Evolutionary conservation across 2,329 filamentous ascomycete genomes (phyloP).

Genomic region (Calonectria honghensis): DNA sequence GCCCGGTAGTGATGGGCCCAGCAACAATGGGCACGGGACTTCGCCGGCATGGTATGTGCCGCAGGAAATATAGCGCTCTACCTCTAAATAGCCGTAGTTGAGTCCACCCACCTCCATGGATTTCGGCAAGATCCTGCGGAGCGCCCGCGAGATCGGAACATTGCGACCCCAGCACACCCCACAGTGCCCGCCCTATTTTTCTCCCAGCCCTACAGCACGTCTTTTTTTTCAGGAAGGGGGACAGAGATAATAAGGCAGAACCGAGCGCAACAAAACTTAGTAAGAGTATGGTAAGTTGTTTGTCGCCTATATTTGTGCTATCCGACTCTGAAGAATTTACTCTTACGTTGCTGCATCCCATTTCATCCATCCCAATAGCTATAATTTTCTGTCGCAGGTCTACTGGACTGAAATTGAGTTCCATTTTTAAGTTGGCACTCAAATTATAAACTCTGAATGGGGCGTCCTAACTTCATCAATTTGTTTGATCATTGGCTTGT

Average conservation of each 20-base stretch:
- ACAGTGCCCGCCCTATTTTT: background rate
- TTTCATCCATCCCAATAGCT: background rate
- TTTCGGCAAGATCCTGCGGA: conserved; percentile 26
- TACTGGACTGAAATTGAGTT: background rate
- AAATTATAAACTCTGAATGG: background rate
- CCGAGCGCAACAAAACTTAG: background rate
- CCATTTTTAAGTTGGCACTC: background rate
- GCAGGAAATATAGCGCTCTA: background rate
- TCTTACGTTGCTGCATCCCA: background rate
- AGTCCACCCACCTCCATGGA: conserved; percentile 10
- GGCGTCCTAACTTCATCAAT: background rate
- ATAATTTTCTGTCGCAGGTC: background rate
- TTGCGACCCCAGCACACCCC: conserved; percentile 17
- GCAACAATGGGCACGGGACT: background rate
- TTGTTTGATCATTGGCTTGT: background rate
- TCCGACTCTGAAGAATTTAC: background rate
- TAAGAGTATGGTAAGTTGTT: background rate
- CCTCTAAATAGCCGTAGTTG: background rate
- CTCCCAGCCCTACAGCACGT: background rate
- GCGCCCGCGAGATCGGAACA: conserved; percentile 8
- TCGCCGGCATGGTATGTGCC: background rate
- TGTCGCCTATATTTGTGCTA: background rate
- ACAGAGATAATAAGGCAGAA: background rate
- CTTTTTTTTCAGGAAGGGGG: background rate
- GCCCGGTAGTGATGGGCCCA: background rate